A percentile compares a stretch with the other conserved stretches of the same genome.
These are phyloP conservation scores for Elsinoe perseae DNA, from an alignment of 2,329 filamentous ascomycete species.

Conservation along the genomic window DNA sequence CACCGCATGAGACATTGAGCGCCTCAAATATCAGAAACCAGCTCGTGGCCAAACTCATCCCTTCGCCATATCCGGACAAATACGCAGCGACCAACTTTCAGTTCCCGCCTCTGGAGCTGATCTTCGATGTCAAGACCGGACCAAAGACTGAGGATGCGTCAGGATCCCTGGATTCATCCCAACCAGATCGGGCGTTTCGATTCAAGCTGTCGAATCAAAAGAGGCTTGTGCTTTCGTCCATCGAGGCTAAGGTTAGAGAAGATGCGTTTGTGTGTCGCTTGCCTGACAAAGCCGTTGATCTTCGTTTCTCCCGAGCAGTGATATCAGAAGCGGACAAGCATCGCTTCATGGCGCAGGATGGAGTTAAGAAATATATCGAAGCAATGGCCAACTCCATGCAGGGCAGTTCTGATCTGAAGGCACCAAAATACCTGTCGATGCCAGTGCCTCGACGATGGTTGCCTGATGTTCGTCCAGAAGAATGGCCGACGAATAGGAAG, in stretches of 20 bases:
- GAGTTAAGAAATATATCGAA: constrained; percentile 14
- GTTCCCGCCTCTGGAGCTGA: constrained; percentile 5
- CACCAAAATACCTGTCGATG: neutral
- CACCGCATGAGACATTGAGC: neutral
- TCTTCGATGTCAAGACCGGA: constrained; percentile 1
- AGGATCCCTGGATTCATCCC: too few relatives aligned
- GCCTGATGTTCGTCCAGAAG: neutral
- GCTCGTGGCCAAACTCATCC: constrained; percentile 16
- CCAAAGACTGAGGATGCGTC: neutral
- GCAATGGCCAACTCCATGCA: constrained; percentile 5
- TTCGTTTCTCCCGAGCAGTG: constrained; percentile 11
- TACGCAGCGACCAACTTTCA: neutral
- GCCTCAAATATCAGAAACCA: neutral
- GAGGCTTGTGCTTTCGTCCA: constrained; percentile 1
- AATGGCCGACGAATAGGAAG: neutral
- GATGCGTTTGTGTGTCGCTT: constrained; percentile 7
- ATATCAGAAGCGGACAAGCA: neutral
- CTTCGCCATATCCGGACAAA: constrained; percentile 13
- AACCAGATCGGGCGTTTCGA: neutral
- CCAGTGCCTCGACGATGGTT: neutral
- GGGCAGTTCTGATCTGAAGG: constrained; percentile 7
- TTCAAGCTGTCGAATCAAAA: neutral
- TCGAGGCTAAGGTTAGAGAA: constrained; percentile 7
- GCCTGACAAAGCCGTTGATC: constrained; percentile 15
- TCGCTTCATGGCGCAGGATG: neutral